These are phyloP conservation scores for Takashimella tepidaria DNA, from an alignment of 1,284 basidiomycete genomes.

Conservation along the genomic window DNA sequence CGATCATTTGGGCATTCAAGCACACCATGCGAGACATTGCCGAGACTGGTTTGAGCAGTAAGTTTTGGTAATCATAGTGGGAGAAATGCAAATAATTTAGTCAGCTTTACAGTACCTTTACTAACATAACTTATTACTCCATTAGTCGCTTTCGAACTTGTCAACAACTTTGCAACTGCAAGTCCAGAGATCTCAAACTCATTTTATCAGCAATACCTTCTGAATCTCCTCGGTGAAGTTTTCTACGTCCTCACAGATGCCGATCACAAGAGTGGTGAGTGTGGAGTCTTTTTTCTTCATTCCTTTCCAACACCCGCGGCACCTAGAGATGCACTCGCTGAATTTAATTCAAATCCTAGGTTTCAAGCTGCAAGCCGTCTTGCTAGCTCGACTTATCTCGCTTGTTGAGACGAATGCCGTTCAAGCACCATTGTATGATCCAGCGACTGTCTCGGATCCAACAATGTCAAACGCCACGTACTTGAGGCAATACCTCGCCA, in stretches of 20 bases:
- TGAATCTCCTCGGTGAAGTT: constrained; percentile 89
- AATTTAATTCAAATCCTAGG: constrained; percentile 46
- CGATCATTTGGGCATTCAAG: constrained; percentile 99
- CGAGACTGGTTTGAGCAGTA: constrained; percentile 84
- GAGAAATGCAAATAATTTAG: neutral
- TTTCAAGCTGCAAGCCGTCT: constrained; percentile 81
- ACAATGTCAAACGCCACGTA: constrained; percentile 75
- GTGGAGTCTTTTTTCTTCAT: too few relatives aligned
- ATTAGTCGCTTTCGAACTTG: constrained; percentile 83
- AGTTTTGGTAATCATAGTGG: constrained; percentile 35
- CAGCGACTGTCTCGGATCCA: constrained; percentile 65
- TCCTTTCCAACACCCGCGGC: too few relatives aligned
- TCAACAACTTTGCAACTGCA: constrained; percentile 89
- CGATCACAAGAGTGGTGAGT: constrained; percentile 86
- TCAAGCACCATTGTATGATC: constrained; percentile 80
- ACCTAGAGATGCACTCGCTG: neutral
- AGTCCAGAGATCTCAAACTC: constrained; percentile 71
- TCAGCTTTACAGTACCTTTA: neutral
- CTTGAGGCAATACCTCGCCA: constrained; percentile 82
- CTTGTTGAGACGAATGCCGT: constrained; percentile 81
- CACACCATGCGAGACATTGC: constrained; percentile 99
- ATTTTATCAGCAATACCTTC: constrained; percentile 89
- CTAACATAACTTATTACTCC: too few relatives aligned
- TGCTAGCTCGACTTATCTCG: constrained; percentile 92
- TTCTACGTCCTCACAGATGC: constrained; percentile 97